Percentiles rank a stretch among this genome's conserved stretches.
Evolutionary conservation across 179 eudicot species (phyloP).

Genomic region (Spergularia azorica): DNA sequence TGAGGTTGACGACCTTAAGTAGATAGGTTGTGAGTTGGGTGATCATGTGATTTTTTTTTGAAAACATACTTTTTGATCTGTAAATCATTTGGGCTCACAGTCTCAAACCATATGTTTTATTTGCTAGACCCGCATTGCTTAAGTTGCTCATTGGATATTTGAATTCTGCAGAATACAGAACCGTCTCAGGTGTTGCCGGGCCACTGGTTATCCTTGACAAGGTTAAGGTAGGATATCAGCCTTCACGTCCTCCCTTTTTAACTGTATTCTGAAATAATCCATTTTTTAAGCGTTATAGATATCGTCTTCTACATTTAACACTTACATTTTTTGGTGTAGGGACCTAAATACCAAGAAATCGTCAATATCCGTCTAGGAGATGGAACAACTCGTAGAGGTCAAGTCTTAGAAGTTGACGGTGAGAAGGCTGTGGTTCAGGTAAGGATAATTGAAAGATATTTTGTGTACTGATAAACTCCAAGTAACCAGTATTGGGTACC

Average conservation of each 20-base stretch:
- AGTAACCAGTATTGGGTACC: background rate
- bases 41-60: too few species aligned
- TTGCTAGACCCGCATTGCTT: background rate
- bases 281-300: background rate
- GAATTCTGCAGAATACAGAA: constrained; percentile 75
- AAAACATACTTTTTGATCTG: constrained; percentile 5
- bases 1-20: background rate
- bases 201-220: constrained; percentile 97
- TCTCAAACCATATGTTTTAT: background rate
- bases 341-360: constrained; percentile 97
- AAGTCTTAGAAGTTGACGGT: constrained; percentile 97
- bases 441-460: background rate
- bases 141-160: background rate
- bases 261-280: too few species aligned
- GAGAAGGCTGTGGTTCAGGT: constrained; percentile 99
- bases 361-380: constrained; percentile 95
- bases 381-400: constrained; percentile 95
- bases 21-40: background rate
- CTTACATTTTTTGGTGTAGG: constrained; percentile 43
- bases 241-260: background rate
- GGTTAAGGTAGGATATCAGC: constrained; percentile 69
- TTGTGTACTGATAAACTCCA: too few species aligned
- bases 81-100: background rate
- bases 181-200: constrained; percentile 98
- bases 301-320: background rate